Evolutionary conservation across 257 asterid species (phyloP).

Genomic region (Salvia rosmarinus): DNA sequence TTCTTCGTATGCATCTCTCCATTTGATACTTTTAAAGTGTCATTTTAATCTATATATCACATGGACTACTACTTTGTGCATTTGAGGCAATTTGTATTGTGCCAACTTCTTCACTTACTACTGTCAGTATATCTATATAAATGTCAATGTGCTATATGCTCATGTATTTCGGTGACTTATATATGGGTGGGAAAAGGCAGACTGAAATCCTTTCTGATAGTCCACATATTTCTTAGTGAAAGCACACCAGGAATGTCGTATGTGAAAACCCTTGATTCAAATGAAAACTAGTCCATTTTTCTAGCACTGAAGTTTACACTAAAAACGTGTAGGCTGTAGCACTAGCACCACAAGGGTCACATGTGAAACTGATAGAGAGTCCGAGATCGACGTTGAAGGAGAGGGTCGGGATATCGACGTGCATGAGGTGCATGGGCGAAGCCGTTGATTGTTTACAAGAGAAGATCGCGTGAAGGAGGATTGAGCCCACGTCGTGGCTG

Average conservation of each 20-base stretch:
- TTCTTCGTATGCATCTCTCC: background rate
- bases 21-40: background rate
- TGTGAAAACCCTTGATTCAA: background rate
- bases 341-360: background rate
- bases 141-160: background rate
- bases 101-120: background rate
- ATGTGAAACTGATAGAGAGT: background rate
- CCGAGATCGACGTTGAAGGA: background rate
- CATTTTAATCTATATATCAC: background rate
- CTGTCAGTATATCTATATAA: background rate
- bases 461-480: background rate
- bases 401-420: too few species aligned
- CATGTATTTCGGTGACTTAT: background rate
- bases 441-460: background rate
- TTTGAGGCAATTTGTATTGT: background rate
- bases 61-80: slow-evolving; percentile 9
- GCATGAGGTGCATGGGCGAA: background rate
- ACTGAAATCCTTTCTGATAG: background rate
- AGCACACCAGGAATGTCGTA: background rate
- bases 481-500: background rate
- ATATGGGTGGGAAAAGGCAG: background rate
- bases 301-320: background rate
- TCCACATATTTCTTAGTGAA: background rate
- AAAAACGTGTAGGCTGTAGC: background rate
- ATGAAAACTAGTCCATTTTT: background rate